Evolutionary conservation across 345 rosid species (phyloP).

Genomic region (Citrus glauca): DNA sequence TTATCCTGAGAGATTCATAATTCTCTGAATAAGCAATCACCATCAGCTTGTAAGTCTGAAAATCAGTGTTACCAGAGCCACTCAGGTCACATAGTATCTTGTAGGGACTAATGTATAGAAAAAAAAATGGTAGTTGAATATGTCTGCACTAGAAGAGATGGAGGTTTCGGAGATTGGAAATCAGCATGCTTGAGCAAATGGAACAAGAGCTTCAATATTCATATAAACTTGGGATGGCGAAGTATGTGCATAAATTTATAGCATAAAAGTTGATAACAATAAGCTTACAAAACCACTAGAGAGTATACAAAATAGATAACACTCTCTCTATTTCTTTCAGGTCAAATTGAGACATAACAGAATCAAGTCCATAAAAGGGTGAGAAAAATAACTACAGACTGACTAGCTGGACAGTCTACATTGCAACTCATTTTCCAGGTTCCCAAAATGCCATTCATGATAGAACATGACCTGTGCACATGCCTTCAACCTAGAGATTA

Average conservation of each 20-base stretch:
- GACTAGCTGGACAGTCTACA: constrained; percentile 5
- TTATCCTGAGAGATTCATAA: not conserved
- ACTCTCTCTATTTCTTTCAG: constrained; percentile 14
- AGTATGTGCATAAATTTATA: not conserved
- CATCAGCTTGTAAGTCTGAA: not conserved
- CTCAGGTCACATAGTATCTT: not conserved
- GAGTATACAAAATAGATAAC: constrained; percentile 16
- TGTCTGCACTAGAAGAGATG: not conserved
- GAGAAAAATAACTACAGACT: constrained; percentile 10
- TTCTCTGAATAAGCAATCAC: not conserved
- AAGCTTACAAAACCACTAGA: constrained; percentile 10
- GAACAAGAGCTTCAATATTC: not conserved
- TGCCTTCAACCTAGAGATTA: constrained; percentile 34
- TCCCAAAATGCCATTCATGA: constrained; percentile 8
- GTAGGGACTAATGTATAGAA: not conserved
- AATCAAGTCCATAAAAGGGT: not conserved
- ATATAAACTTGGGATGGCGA: not conserved
- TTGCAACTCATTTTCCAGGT: constrained; percentile 14
- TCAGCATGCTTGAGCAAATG: not conserved
- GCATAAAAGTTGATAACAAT: not conserved
- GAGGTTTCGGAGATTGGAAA: not conserved
- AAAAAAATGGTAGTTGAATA: not conserved
- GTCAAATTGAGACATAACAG: constrained; percentile 20
- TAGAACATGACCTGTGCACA: constrained; percentile 29
- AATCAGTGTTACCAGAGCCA: not conserved